Conservation (phyloP, 2,329 filamentous ascomycete species). For the Fusarium sp. region DNA sequence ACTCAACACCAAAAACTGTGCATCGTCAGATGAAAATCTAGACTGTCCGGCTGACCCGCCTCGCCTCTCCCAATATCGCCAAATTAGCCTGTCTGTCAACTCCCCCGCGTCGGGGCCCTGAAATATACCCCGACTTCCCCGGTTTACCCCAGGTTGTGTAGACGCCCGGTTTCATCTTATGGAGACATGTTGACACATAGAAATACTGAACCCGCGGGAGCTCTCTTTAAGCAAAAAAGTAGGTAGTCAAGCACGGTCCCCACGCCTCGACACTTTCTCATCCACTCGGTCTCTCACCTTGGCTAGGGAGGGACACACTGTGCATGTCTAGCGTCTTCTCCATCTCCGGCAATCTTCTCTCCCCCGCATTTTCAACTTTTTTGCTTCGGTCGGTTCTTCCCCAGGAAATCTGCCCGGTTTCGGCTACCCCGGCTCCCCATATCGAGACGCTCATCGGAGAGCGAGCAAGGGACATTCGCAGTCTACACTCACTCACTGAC, state of each 20-base stretch:
- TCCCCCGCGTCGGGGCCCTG: background rate
- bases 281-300: background rate
- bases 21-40: slow-evolving; percentile 5
- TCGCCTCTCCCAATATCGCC: slow-evolving; percentile 8
- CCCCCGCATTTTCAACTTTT: slow-evolving; percentile 5
- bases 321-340: slow-evolving; percentile 27
- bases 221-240: background rate
- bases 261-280: background rate
- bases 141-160: slow-evolving; percentile 26
- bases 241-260: background rate
- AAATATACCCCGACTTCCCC: slow-evolving; percentile 22
- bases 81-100: background rate
- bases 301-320: slow-evolving; percentile 32
- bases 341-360: background rate
- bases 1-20: background rate
- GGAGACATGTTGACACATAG: slow-evolving; percentile 18
- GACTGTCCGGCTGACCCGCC: slow-evolving; percentile 11
- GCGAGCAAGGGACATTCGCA: background rate
- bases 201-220: background rate
- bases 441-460: slow-evolving; percentile 24
- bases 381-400: background rate
- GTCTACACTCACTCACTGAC: no score
- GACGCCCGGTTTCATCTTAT: background rate
- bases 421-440: slow-evolving; percentile 25
- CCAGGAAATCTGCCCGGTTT: slow-evolving; percentile 22